phyloP scores from a whole-genome alignment of 208 protist genomes.

The Trypanosoma rangeli region DNA sequence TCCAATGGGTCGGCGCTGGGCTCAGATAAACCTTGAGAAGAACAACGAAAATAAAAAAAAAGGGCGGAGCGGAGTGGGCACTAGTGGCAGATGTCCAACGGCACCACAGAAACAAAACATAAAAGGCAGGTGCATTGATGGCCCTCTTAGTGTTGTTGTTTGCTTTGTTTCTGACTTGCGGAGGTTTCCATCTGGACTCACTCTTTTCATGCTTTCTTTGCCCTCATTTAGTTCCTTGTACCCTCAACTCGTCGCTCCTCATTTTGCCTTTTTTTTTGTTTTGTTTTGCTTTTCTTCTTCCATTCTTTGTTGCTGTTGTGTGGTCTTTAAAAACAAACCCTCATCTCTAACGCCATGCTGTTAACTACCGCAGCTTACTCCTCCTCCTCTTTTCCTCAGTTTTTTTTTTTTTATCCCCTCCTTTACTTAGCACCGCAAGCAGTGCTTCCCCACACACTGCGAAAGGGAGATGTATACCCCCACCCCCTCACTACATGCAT shows the following conservation, averaged over 20 bases:
- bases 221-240: background rate
- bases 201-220: background rate
- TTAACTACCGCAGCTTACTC: background rate
- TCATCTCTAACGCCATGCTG: background rate
- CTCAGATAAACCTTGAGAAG: background rate
- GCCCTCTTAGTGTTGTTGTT: background rate
- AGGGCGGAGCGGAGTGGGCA: background rate
- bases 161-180: background rate
- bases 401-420: slow-evolving; percentile 3
- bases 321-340: background rate
- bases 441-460: no score
- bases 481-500: no score
- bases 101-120: background rate
- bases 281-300: background rate
- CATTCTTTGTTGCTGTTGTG: background rate
- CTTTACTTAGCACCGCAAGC: no score
- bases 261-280: background rate
- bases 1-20: background rate
- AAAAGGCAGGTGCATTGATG: background rate
- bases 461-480: no score
- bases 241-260: background rate
- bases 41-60: background rate
- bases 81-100: background rate
- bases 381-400: background rate
- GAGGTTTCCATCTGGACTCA: background rate